Conservation (phyloP, 148 eudicot species). For the Dianthus caryophyllus region DNA sequence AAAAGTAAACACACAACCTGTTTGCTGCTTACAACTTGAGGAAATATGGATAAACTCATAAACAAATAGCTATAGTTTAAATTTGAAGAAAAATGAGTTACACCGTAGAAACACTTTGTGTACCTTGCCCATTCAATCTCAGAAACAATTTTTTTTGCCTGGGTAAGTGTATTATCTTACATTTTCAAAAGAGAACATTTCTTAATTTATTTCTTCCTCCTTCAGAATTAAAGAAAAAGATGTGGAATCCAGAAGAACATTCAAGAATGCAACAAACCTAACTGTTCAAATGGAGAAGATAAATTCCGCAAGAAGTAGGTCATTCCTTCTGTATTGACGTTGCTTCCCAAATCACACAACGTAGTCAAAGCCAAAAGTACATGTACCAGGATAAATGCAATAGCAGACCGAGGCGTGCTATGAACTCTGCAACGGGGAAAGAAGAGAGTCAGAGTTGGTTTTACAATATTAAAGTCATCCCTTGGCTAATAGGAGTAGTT, state of each 20-base stretch:
- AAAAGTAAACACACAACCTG: neutral
- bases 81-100: too few species aligned
- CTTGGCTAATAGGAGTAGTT: neutral
- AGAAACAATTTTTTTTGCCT: neutral
- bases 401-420: constrained; percentile 16
- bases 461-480: neutral
- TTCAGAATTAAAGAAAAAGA: constrained; percentile 5
- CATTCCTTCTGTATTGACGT: constrained; percentile 14
- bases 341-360: constrained; percentile 26
- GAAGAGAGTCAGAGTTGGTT: neutral
- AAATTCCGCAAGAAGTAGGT: constrained; percentile 19
- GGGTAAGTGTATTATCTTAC: too few species aligned
- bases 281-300: constrained; percentile 16
- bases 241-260: neutral
- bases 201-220: neutral
- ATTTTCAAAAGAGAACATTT: neutral
- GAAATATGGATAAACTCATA: too few species aligned
- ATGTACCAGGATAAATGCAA: constrained; percentile 31
- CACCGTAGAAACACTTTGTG: neutral
- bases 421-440: constrained; percentile 26
- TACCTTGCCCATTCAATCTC: neutral
- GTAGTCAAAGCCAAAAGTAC: constrained; percentile 29
- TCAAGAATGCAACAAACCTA: constrained; percentile 24
- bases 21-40: neutral
- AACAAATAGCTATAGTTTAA: neutral